A percentile compares a stretch with the other conserved stretches of the same genome.
Conservation (phyloP, 768 basidiomycete genomes). For the Tulasnella sp. region DNA sequence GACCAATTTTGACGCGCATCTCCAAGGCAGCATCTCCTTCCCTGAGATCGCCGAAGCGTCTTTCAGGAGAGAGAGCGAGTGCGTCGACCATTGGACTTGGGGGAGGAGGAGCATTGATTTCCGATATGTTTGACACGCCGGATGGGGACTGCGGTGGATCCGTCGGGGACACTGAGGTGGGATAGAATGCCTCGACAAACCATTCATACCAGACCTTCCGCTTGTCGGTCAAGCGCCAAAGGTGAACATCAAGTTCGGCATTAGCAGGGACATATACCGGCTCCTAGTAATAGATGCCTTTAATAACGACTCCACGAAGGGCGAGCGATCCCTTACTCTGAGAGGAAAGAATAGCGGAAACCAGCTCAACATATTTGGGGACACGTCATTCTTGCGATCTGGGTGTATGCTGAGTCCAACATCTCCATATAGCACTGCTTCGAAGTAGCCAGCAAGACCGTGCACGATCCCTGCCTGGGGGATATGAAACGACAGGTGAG, state of each 20-base stretch:
- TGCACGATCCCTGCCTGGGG: conserved; percentile 92
- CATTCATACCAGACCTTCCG: conserved; percentile 98
- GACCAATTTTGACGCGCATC: conserved; percentile 75
- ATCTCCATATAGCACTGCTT: conserved; percentile 86
- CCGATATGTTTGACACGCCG: background rate
- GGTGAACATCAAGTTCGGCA: conserved; percentile 85
- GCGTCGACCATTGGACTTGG: conserved; percentile 75
- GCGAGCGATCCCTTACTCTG: conserved; percentile 52
- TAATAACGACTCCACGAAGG: background rate
- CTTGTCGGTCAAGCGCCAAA: conserved; percentile 90
- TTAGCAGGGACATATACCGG: conserved; percentile 90
- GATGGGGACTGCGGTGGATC: conserved; percentile 12
- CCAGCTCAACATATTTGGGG: conserved; percentile 98
- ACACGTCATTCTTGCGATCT: conserved; percentile 74
- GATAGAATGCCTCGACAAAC: conserved; percentile 88
- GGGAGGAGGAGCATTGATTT: conserved; percentile 22
- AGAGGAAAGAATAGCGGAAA: conserved; percentile 97
- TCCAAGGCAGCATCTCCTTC: background rate
- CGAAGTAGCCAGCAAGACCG: conserved; percentile 95
- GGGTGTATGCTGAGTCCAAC: conserved; percentile 94
- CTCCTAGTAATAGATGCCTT: conserved; percentile 52
- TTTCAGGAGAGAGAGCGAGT: conserved; percentile 21
- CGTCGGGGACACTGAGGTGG: conserved; percentile 10
- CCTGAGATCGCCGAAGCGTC: conserved; percentile 26
- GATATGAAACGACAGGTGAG: conserved; percentile 83